A percentile compares a stretch with the other conserved stretches of the same genome.
phyloP scores from a whole-genome alignment of 1,284 basidiomycete genomes.

The Naganishia cerealis region DNA sequence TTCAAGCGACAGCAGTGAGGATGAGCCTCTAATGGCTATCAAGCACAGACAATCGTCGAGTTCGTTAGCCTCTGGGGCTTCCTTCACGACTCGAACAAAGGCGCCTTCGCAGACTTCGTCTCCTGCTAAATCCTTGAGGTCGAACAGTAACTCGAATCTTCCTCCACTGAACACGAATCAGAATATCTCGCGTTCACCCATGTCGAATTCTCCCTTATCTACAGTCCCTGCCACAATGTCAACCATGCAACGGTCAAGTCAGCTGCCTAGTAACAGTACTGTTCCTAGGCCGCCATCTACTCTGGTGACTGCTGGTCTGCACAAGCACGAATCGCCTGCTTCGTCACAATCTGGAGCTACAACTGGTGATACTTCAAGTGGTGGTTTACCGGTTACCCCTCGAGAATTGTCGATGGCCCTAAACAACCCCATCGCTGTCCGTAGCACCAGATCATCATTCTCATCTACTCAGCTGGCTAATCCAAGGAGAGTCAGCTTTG shows the following conservation, averaged over 20 bases:
- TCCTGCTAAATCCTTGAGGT: conserved; percentile 11
- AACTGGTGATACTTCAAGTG: conserved; percentile 30
- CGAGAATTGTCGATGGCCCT: conserved; percentile 12
- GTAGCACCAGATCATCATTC: conserved; percentile 7
- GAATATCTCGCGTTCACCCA: background rate
- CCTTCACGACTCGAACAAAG: background rate
- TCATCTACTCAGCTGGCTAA: conserved; percentile 3
- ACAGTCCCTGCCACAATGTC: background rate
- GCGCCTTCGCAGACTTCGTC: conserved; percentile 6
- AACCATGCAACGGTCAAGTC: background rate
- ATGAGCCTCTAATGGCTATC: conserved; percentile 29
- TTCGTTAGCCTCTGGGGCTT: conserved; percentile 20
- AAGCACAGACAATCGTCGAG: conserved; percentile 27
- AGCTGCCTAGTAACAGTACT: conserved; percentile 1
- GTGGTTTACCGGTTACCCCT: conserved; percentile 32
- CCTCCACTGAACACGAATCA: background rate
- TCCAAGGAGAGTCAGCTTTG: conserved; percentile 30
- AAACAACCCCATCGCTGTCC: conserved; percentile 2
- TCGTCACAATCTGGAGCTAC: conserved; percentile 33
- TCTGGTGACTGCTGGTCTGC: conserved; percentile 3
- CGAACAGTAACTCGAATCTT: conserved; percentile 23
- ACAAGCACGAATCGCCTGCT: conserved; percentile 31
- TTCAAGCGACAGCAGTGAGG: conserved; percentile 29
- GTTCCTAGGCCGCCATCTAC: conserved; percentile 1
- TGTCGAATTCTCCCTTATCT: background rate